phyloP scores from a whole-genome alignment of 768 basidiomycete species.

The Amanita exitialis region DNA sequence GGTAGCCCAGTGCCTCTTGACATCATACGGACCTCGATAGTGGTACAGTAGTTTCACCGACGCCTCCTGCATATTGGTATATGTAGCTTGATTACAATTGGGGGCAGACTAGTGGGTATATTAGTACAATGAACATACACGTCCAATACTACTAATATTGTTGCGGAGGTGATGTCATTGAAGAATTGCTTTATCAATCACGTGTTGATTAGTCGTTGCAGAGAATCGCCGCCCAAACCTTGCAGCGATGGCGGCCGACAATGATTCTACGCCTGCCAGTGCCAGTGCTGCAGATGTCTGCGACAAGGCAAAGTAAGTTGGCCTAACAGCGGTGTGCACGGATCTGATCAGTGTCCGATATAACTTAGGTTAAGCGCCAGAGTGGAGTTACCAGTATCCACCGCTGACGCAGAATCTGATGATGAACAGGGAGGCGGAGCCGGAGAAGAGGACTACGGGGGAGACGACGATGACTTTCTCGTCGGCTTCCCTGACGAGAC shows the following conservation, averaged over 20 bases:
- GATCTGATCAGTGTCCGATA: neutral
- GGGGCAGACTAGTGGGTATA: slow-evolving; percentile 1
- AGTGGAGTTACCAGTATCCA: slow-evolving; percentile 9
- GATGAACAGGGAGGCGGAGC: slow-evolving; percentile 40
- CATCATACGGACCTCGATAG: slow-evolving; percentile 1
- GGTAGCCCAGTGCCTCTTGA: neutral
- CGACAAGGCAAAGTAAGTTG: neutral
- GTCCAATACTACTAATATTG: neutral
- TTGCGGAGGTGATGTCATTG: neutral
- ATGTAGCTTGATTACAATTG: neutral
- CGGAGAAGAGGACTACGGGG: slow-evolving; percentile 32
- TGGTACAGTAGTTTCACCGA: slow-evolving; percentile 1
- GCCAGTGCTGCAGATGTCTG: neutral
- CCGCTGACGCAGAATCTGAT: slow-evolving; percentile 28
- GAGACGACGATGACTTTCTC: slow-evolving; percentile 58
- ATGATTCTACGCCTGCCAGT: neutral
- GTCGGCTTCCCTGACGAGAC: slow-evolving; percentile 78
- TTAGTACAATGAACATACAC: neutral
- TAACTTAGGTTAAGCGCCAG: slow-evolving; percentile 8
- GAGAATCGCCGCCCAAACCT: neutral
- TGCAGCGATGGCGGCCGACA: slow-evolving; percentile 1
- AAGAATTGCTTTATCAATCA: neutral
- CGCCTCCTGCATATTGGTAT: neutral
- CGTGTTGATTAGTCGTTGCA: neutral
- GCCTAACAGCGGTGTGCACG: neutral